phyloP scores from a whole-genome alignment of 2,329 filamentous ascomycete species.

The Metarhizium guizhouense region DNA sequence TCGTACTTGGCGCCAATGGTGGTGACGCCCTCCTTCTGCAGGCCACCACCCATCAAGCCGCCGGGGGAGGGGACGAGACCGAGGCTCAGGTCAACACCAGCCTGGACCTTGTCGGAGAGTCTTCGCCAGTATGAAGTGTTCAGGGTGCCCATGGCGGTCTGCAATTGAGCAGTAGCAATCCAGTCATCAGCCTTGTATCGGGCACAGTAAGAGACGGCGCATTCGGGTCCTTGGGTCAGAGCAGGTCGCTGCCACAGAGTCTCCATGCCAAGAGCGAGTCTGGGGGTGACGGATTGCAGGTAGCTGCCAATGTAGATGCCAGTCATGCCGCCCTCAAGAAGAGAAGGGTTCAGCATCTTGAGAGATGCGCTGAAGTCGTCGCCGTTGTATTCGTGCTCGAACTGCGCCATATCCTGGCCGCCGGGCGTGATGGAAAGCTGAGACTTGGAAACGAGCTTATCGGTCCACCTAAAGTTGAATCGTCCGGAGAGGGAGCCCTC shows the following conservation, averaged over 20 bases:
- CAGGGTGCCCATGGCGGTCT: constrained; percentile 72
- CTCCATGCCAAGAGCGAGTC: constrained; percentile 80
- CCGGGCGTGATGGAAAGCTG: constrained; percentile 77
- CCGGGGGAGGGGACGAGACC: constrained; percentile 61
- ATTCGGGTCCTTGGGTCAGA: constrained; percentile 80
- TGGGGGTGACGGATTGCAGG: constrained; percentile 84
- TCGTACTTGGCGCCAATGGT: constrained; percentile 96
- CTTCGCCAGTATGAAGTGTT: constrained; percentile 91
- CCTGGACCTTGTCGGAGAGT: constrained; percentile 90
- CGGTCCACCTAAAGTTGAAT: constrained; percentile 87
- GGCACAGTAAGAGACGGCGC: constrained; percentile 79
- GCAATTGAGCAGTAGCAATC: constrained; percentile 84
- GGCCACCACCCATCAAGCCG: constrained; percentile 65
- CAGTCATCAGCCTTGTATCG: constrained; percentile 89
- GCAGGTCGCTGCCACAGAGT: constrained; percentile 87
- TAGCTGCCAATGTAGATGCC: constrained; percentile 96
- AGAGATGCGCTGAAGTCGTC: constrained; percentile 86
- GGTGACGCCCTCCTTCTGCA: constrained; percentile 80
- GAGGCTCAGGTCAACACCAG: constrained; percentile 88
- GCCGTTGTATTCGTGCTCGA: constrained; percentile 94
- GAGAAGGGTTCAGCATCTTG: constrained; percentile 93
- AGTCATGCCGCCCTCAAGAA: constrained; percentile 83
- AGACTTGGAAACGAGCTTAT: constrained; percentile 74
- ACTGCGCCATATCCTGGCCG: constrained; percentile 78
- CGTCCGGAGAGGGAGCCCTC: constrained; percentile 79